These are phyloP conservation scores for Dipodascus albidus DNA, from an alignment of 805 yeast genomes.

Conservation along the genomic window DNA sequence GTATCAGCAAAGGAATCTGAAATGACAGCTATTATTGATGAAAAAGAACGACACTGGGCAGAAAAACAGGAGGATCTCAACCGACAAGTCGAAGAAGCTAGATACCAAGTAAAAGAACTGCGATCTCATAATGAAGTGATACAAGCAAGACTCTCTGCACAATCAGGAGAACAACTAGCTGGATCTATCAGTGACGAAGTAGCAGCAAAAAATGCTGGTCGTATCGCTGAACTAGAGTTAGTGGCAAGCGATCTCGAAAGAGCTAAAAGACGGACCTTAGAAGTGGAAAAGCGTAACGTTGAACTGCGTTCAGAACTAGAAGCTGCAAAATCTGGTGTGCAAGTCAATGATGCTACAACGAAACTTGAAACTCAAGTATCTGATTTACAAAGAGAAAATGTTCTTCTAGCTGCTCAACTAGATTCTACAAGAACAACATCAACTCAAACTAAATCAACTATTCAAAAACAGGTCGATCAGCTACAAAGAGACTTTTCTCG, in stretches of 20 bases:
- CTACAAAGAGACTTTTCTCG: slow-evolving; percentile 37
- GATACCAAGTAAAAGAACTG: slow-evolving; percentile 50
- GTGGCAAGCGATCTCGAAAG: slow-evolving; percentile 67
- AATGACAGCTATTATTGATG: slow-evolving; percentile 54
- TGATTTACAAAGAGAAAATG: slow-evolving; percentile 42
- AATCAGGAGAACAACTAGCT: neutral
- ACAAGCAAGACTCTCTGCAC: slow-evolving; percentile 36
- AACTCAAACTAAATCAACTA: slow-evolving; percentile 15
- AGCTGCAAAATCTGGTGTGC: slow-evolving; percentile 34
- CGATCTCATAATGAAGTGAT: slow-evolving; percentile 55
- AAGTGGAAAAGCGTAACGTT: slow-evolving; percentile 69
- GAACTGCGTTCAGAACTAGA: slow-evolving; percentile 58
- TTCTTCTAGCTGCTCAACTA: slow-evolving; percentile 44
- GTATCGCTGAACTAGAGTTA: slow-evolving; percentile 40
- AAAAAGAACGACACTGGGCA: slow-evolving; percentile 60
- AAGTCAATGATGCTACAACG: slow-evolving; percentile 15
- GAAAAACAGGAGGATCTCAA: slow-evolving; percentile 41
- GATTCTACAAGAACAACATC: slow-evolving; percentile 33
- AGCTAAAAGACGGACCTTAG: slow-evolving; percentile 53
- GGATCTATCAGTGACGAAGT: slow-evolving; percentile 4
- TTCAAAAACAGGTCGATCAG: slow-evolving; percentile 28
- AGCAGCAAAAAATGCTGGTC: neutral
- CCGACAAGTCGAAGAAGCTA: slow-evolving; percentile 40
- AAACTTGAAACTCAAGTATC: slow-evolving; percentile 11
- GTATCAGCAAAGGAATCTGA: slow-evolving; percentile 67